Base-by-base conservation (phyloP, 192 early-diverging fungal species). In the Coemansia sp. region DNA sequence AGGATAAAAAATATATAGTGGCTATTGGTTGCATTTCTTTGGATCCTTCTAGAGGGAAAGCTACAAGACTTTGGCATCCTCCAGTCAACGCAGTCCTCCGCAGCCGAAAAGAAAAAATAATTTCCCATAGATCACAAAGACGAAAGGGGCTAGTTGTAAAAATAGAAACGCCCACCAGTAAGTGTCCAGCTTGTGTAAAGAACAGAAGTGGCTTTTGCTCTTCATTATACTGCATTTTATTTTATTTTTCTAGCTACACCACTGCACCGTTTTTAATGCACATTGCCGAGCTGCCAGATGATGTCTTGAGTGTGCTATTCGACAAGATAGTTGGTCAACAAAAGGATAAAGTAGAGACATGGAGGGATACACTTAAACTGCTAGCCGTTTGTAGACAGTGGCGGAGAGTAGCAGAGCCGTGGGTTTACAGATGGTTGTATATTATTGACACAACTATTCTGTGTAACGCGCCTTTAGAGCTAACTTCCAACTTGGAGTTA, bases 351-450 rank as follows among this genome's bases (percentile, higher is more conserved):
- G 11, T 52, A 12, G 50, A 21, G 20, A 23, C 50, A 52, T 52
- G 50, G 50, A 52, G 7, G 23, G 24, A 52, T 23, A 23, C 18
- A 3, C 5, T 52, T 9, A 18, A 52, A 25, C 12, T 52, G 10
- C 50, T 52, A 25, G 50, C 24, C 2, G 50, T 52, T 20, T 52
- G 50, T 25, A 52, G 50, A 17, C 12, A 21, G 20, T 52, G 50
- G 50, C 4, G 50, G 24, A 25, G 6, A 12, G 12, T 52, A 21
- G 18, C 50, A 24, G 50, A 56, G 28, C 8, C 24, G 18, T 24
- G 15, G 12, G n/a, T 21, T 44, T 68, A 82, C 87, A 66, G 11
- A 23, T 52, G 50, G 50, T 9, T 52, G 50, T 52, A 52, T 52
- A 24, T 52, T 23, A 18, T 52, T 12, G 50, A 52, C 23, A 52